A percentile compares a stretch with the other conserved stretches of the same genome.
Evolutionary conservation across 2,329 filamentous ascomycete species (phyloP).

Genomic region (Bipolaris gigantea): DNA sequence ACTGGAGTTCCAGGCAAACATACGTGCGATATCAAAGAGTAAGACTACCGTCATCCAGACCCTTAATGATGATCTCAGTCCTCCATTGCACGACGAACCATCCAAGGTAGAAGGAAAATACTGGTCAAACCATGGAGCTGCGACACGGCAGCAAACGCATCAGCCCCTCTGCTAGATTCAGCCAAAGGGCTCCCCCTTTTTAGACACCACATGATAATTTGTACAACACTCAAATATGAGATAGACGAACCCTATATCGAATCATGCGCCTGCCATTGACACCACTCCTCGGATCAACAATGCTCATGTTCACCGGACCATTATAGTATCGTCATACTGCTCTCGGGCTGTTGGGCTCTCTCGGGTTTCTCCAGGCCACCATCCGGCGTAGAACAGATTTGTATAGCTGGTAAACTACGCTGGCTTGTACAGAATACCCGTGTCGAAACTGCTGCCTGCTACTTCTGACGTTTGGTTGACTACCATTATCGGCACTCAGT

Average conservation of each 20-base stretch:
- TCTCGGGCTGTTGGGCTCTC: background rate
- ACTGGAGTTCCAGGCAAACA: no score
- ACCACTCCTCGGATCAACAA: background rate
- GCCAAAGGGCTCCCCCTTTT: background rate
- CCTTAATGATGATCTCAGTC: no score
- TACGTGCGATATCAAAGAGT: no score
- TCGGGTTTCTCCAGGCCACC: background rate
- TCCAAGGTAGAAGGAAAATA: background rate
- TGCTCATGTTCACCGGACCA: background rate
- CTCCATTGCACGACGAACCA: no score
- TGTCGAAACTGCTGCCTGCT: no score
- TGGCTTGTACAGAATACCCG: no score
- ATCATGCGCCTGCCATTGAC: background rate
- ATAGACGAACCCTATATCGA: background rate
- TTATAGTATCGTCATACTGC: background rate
- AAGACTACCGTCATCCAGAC: no score
- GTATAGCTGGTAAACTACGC: no score
- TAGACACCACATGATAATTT: background rate
- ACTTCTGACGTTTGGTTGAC: no score
- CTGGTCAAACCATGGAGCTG: background rate
- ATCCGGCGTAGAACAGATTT: no score
- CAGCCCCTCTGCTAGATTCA: background rate
- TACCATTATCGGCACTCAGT: no score
- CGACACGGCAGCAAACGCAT: background rate
- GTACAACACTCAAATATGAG: background rate